Conservation (phyloP, 495 filamentous ascomycete genomes). For the Hypoxylon fragiforme region DNA sequence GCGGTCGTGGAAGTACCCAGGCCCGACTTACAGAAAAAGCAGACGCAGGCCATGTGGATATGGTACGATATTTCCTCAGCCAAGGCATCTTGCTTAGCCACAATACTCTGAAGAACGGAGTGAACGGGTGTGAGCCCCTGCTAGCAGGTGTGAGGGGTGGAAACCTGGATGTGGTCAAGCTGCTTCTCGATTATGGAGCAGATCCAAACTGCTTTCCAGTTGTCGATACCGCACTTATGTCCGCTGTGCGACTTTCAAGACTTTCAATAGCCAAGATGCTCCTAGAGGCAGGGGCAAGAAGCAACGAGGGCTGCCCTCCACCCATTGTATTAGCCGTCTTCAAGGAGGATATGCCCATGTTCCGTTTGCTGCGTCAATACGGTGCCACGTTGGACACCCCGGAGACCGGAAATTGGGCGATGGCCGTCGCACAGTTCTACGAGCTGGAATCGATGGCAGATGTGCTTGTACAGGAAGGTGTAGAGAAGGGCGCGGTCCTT, state of each 20-base stretch:
- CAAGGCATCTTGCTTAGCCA: neutral
- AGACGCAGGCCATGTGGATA: neutral
- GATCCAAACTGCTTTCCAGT: constrained; percentile 1
- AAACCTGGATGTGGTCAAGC: neutral
- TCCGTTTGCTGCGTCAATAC: constrained; percentile 8
- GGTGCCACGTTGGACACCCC: constrained; percentile 23
- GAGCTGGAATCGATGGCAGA: constrained; percentile 24
- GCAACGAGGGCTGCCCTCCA: constrained; percentile 11
- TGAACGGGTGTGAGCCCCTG: neutral
- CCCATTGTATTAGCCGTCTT: constrained; percentile 10
- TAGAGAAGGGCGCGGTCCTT: constrained; percentile 2
- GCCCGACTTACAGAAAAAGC: neutral
- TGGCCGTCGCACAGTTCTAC: constrained; percentile 14
- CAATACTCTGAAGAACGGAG: neutral
- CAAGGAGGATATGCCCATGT: constrained; percentile 10
- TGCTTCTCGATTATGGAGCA: constrained; percentile 9
- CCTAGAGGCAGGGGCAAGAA: constrained; percentile 4
- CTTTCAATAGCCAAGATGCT: constrained; percentile 1
- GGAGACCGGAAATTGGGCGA: constrained; percentile 27
- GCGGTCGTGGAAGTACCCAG: neutral
- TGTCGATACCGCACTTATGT: constrained; percentile 1
- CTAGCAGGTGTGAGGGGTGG: neutral
- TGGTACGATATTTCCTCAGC: neutral
- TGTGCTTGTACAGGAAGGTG: constrained; percentile 20
- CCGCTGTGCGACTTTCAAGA: neutral